Conservation (phyloP, 352 stramenopile genomes). For the Sclerospora graminicola region DNA sequence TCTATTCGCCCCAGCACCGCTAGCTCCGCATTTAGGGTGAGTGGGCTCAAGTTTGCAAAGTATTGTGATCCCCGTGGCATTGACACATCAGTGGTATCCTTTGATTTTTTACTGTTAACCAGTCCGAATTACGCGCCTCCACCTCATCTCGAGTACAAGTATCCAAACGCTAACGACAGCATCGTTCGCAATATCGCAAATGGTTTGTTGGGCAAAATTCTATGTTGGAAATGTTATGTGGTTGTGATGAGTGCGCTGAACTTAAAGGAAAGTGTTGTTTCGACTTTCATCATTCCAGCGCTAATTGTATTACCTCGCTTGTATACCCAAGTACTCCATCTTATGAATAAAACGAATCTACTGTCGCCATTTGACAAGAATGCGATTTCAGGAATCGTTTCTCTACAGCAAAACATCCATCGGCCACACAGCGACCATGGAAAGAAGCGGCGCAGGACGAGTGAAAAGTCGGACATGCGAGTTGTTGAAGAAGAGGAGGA, state of each 20-base stretch:
- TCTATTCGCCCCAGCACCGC: slow-evolving; percentile 25
- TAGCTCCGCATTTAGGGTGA: slow-evolving; percentile 72
- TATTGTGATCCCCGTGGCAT: neutral
- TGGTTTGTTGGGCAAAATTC: slow-evolving; percentile 24
- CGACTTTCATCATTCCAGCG: slow-evolving; percentile 21
- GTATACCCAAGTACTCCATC: slow-evolving; percentile 85
- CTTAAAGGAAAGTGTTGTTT: neutral
- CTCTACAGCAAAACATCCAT: slow-evolving; percentile 11
- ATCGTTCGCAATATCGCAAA: slow-evolving; percentile 85
- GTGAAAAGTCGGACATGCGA: slow-evolving; percentile 5
- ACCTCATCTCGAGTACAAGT: slow-evolving; percentile 81
- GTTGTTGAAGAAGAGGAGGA: slow-evolving; percentile 27
- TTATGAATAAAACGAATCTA: slow-evolving; percentile 91
- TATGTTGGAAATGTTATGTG: neutral
- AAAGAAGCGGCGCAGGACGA: slow-evolving; percentile 16
- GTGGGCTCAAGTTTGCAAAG: neutral
- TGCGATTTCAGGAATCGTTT: slow-evolving; percentile 59
- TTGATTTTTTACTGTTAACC: neutral
- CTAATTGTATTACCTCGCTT: slow-evolving; percentile 79
- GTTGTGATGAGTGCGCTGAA: neutral
- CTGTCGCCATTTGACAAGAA: slow-evolving; percentile 64
- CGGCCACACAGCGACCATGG: neutral
- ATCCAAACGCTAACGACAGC: slow-evolving; percentile 60
- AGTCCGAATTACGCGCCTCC: slow-evolving; percentile 82
- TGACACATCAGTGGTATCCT: neutral